Evolutionary conservation across 208 protist species (phyloP), one percentile per base, ranked within the genome.

Genomic region (Spironucleus salmonicida): DNA sequence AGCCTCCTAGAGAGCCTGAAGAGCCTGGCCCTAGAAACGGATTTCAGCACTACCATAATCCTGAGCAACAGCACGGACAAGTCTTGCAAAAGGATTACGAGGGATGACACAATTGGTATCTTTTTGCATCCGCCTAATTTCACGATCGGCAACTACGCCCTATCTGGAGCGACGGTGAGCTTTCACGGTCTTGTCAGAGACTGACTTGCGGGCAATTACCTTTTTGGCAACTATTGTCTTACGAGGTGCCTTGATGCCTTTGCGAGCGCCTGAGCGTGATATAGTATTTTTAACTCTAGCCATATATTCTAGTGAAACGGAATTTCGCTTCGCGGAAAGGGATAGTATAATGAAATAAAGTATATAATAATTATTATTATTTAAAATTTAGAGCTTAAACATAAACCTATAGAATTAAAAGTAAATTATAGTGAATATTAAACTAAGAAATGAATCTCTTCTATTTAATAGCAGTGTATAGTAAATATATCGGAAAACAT

Each of bases 171-270:
- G 49, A 29, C 68, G 13, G n/a, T 32, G 19, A 15, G 26, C 62
- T 15, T 30, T 58, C 23, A 53, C 29, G 62, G 59, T 29, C 68
- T 75, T 75, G 62, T n/a, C 26, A 15, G 61, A n/a, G n/a, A n/a
- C n/a, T n/a, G 61, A 15, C 61, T 67, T 67, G 61, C 61, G 61
- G 15, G 61, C 61, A 34, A 67, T 30, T 15, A 30, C 35, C 61
- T 67, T 67, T 30, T 67, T 67, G 61, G 61, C 19, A 38, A 67
- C 61, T 15, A 67, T 38, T 15, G 61, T 67, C 61, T 67, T 67
- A 19, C 61, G 61, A 15, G 61, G 61, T 19, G 61, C 61, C 61
- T 67, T 67, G 15, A 30, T 67, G 19, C 19, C 53, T 15, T 27
- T 58, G 29, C 61, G 61, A 23, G 61, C 61, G 53, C 19, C 27